Percentiles rank a stretch among this genome's conserved stretches.
Evolutionary conservation across 352 stramenopile genomes (phyloP).

Genomic region (Globisporangium middletonii): DNA sequence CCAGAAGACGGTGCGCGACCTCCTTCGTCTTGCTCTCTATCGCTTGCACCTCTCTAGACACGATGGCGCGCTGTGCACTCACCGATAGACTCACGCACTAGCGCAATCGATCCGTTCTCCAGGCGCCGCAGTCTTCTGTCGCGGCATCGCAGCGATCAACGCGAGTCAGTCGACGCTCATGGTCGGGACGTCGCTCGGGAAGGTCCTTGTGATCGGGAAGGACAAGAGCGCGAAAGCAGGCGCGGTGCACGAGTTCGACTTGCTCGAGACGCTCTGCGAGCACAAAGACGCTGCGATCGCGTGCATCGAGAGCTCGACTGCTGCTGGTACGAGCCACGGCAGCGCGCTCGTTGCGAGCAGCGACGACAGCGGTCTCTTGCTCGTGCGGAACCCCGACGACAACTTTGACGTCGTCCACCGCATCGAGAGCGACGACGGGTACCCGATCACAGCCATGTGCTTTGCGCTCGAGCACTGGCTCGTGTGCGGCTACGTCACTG

Average conservation of each 20-base stretch:
- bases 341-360: constrained; percentile 36
- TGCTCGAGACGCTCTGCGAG: constrained; percentile 48
- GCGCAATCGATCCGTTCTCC: neutral
- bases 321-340: constrained; percentile 5
- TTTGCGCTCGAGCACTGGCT: constrained; percentile 56
- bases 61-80: neutral
- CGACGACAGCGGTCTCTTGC: constrained; percentile 51
- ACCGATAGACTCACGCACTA: neutral
- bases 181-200: constrained; percentile 52
- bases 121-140: constrained; percentile 50
- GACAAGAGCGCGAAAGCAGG: constrained; percentile 43
- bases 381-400: constrained; percentile 45
- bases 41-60: neutral
- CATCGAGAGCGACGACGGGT: constrained; percentile 32
- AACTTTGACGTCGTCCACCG: constrained; percentile 61
- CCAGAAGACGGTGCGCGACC: constrained; percentile 33
- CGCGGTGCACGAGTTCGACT: constrained; percentile 43
- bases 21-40: neutral
- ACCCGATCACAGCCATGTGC: constrained; percentile 39
- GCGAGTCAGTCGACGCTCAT: constrained; percentile 38
- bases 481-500: constrained; percentile 52
- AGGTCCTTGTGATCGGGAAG: constrained; percentile 50
- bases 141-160: constrained; percentile 53
- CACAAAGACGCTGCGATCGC: constrained; percentile 51
- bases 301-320: constrained; percentile 41